Conservation (phyloP, 2,329 filamentous ascomycete species). For the Blumeria graminis region DNA sequence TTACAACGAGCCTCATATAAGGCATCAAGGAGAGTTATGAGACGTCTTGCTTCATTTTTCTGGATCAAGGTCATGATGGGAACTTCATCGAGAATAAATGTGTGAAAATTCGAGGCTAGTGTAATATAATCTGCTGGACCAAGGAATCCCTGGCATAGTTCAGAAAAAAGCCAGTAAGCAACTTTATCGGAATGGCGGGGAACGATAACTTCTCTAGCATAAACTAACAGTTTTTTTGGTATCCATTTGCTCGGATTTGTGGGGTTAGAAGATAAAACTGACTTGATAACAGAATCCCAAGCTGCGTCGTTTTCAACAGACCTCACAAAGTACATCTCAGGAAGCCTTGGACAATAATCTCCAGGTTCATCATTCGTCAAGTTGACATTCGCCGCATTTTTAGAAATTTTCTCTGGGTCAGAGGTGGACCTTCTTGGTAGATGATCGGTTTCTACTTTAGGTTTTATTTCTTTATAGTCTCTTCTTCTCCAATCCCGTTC, state of each 20-base stretch:
- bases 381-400: not conserved
- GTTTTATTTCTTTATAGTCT: constrained; percentile 20
- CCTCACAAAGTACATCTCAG: constrained; percentile 12
- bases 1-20: constrained; percentile 65
- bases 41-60: constrained; percentile 59
- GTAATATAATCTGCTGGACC: constrained; percentile 68
- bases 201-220: constrained; percentile 37
- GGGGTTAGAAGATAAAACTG: constrained; percentile 6
- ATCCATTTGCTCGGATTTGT: constrained; percentile 19
- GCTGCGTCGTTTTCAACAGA: constrained; percentile 5
- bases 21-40: constrained; percentile 61
- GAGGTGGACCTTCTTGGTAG: not conserved
- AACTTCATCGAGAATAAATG: constrained; percentile 46
- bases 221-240: constrained; percentile 24
- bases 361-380: constrained; percentile 3
- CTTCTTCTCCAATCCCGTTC: constrained; percentile 43
- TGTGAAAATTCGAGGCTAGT: constrained; percentile 57
- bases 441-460: constrained; percentile 4
- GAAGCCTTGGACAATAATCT: constrained; percentile 2
- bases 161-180: constrained; percentile 40
- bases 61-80: constrained; percentile 40
- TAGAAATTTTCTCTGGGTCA: not conserved
- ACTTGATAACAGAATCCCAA: constrained; percentile 10
- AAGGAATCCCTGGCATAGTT: constrained; percentile 38
- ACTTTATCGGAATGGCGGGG: constrained; percentile 31